Conservation (phyloP, 345 rosid genomes). For the Dipteronia dyeriana region DNA sequence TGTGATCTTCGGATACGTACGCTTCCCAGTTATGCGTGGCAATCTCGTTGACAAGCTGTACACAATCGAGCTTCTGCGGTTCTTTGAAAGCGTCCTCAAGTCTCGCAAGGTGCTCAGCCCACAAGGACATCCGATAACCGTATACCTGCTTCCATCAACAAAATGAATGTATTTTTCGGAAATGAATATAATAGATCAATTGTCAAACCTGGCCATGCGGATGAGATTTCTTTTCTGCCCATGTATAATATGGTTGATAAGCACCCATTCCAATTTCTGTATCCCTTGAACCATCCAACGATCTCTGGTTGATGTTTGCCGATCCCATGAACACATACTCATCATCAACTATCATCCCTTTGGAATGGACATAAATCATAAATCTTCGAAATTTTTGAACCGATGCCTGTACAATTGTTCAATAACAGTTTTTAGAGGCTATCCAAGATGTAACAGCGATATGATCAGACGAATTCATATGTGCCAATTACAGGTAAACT, state of each 20-base stretch:
- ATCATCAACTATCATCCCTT: constrained; percentile 77
- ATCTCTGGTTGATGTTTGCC: constrained; percentile 78
- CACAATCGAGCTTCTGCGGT: constrained; percentile 44
- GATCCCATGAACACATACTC: constrained; percentile 70
- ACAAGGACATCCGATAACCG: constrained; percentile 68
- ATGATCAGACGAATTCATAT: neutral
- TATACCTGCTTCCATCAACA: no score
- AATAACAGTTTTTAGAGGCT: neutral
- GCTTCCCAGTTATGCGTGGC: constrained; percentile 54
- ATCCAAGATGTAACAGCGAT: constrained; percentile 3
- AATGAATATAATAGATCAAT: no score
- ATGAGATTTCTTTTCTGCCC: constrained; percentile 49
- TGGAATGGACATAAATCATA: constrained; percentile 77
- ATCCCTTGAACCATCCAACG: constrained; percentile 78
- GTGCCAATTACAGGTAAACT: no score
- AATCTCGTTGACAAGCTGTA: constrained; percentile 40
- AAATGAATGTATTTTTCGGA: no score
- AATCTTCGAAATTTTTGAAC: constrained; percentile 50
- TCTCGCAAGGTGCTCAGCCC: constrained; percentile 69
- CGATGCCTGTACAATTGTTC: constrained; percentile 38
- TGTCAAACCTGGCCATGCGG: no score
- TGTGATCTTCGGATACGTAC: constrained; percentile 36
- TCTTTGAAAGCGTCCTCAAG: constrained; percentile 41
- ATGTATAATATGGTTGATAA: constrained; percentile 60
- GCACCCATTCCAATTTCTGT: constrained; percentile 79